phyloP scores from a whole-genome alignment of 1,284 basidiomycete genomes.

The Microbotryum intermedium region DNA sequence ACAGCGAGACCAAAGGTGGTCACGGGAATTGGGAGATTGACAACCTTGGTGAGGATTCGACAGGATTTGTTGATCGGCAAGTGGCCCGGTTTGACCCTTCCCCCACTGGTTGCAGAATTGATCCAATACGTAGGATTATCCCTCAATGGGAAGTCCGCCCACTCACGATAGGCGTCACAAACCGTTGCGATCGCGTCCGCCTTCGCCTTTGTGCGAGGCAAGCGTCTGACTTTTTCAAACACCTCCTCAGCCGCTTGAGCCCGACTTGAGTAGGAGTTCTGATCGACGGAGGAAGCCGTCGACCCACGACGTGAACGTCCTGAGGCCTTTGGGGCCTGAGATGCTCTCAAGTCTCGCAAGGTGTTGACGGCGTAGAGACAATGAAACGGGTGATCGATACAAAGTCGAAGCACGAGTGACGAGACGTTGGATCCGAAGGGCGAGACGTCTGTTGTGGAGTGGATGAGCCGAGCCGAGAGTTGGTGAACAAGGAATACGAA shows the following conservation, averaged over 20 bases:
- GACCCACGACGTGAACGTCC: background rate
- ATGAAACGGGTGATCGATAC: conserved; percentile 87
- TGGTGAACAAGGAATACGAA: conserved; percentile 86
- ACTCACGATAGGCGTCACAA: conserved; percentile 66
- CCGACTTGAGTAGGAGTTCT: conserved; percentile 42
- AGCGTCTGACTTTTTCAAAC: conserved; percentile 51
- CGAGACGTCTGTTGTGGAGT: too few species aligned
- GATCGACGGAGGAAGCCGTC: background rate
- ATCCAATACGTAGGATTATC: conserved; percentile 26
- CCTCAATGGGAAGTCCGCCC: conserved; percentile 60
- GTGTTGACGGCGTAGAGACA: conserved; percentile 83
- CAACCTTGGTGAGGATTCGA: conserved; percentile 40
- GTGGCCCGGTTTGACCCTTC: background rate
- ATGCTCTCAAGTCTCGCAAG: conserved; percentile 33
- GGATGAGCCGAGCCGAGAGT: conserved; percentile 66
- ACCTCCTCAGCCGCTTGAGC: conserved; percentile 59
- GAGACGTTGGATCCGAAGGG: conserved; percentile 62
- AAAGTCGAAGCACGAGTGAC: conserved; percentile 63
- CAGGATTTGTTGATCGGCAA: background rate
- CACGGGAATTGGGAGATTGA: conserved; percentile 63
- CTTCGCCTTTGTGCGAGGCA: conserved; percentile 36
- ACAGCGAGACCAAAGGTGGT: conserved; percentile 63
- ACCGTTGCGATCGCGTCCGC: conserved; percentile 57
- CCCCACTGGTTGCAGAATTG: background rate
- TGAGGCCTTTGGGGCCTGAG: too few species aligned